Percentiles rank a stretch among this genome's conserved stretches.
These are phyloP conservation scores for Mortierella sp. DNA, from an alignment of 371 early-diverging fungal species.

Conservation along the genomic window DNA sequence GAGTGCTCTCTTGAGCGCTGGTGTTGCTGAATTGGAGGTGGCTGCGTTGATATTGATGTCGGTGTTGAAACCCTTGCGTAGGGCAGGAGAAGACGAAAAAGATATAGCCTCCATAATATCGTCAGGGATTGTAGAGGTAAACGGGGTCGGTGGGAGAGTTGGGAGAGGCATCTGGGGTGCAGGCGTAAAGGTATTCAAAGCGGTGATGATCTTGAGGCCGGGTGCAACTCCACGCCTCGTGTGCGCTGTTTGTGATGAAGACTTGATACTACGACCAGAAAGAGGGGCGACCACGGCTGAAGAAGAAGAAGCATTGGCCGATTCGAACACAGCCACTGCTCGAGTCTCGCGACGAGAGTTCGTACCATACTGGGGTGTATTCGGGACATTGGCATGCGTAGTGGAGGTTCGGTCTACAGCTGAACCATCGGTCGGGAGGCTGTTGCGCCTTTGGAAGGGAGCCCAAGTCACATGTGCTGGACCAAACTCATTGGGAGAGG, in stretches of 20 bases:
- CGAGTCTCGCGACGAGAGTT: constrained; percentile 22
- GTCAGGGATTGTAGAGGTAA: neutral
- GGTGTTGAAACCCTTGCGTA: neutral
- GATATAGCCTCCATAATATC: neutral
- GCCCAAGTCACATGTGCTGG: neutral
- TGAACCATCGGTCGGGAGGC: no score
- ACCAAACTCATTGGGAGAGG: constrained; percentile 37
- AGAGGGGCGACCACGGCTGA: neutral
- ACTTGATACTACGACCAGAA: neutral
- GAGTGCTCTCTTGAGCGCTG: neutral
- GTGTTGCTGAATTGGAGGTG: neutral
- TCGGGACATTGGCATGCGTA: constrained; percentile 11
- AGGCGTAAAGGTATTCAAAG: neutral
- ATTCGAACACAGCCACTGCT: neutral
- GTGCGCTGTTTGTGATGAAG: neutral
- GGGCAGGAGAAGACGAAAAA: no score
- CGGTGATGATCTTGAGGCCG: constrained; percentile 26
- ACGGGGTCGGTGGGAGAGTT: constrained; percentile 14
- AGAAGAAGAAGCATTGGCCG: neutral
- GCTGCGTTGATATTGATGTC: neutral
- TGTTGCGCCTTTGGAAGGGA: neutral
- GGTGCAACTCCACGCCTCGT: constrained; percentile 9
- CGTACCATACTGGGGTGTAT: constrained; percentile 19
- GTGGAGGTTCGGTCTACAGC: neutral
- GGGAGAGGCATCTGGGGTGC: constrained; percentile 32